These are phyloP conservation scores for Panaeolus papilionaceus DNA, from an alignment of 768 basidiomycete genomes.

Conservation along the genomic window DNA sequence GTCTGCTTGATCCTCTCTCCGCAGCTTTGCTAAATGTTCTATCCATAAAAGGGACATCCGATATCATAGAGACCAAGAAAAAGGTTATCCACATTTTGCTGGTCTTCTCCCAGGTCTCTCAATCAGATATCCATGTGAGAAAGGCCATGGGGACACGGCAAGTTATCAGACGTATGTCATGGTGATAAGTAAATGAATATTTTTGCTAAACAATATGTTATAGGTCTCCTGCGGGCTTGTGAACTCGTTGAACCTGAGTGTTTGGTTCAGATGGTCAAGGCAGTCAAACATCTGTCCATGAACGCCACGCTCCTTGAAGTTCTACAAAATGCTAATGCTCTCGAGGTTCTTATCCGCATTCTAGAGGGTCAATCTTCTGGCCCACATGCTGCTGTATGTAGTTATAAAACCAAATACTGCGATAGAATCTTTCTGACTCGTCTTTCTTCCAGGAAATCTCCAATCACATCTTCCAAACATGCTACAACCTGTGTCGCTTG, in stretches of 20 bases:
- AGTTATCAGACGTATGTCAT: constrained; percentile 82
- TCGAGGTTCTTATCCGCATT: constrained; percentile 88
- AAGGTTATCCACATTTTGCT: constrained; percentile 90
- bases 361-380: constrained; percentile 83
- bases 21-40: constrained; percentile 90
- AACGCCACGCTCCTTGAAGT: constrained; percentile 89
- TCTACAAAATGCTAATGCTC: constrained; percentile 93
- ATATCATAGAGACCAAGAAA: constrained; percentile 73
- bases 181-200: neutral
- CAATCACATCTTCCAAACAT: constrained; percentile 96
- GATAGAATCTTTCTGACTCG: neutral
- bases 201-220: constrained; percentile 13
- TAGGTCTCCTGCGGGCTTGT: constrained; percentile 88
- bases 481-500: constrained; percentile 94
- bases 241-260: constrained; percentile 88
- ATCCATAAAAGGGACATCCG: constrained; percentile 67
- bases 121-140: constrained; percentile 91
- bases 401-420: neutral
- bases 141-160: constrained; percentile 91
- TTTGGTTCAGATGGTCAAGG: constrained; percentile 89
- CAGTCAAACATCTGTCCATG: constrained; percentile 96
- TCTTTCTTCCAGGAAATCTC: constrained; percentile 79
- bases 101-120: constrained; percentile 96
- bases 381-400: constrained; percentile 78
- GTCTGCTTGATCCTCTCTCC: constrained; percentile 90